Conservation (phyloP, 345 rosid genomes). For the Microcos paniculata region DNA sequence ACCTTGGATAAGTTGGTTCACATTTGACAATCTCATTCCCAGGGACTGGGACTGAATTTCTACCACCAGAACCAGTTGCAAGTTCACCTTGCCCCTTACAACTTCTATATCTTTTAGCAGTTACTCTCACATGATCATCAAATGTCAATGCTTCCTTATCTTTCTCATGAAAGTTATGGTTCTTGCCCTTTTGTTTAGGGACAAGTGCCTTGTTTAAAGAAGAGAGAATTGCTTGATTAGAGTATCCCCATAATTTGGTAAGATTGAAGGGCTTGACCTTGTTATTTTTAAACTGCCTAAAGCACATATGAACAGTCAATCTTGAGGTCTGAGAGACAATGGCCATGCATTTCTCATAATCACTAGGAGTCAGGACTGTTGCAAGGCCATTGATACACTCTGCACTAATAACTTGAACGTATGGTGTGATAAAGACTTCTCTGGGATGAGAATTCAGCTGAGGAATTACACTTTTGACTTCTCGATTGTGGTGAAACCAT, state of each 20-base stretch:
- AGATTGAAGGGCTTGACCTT: constrained; percentile 45
- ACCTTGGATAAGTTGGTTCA: constrained; percentile 24
- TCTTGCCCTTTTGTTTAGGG: constrained; percentile 24
- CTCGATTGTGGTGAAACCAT: constrained; percentile 44
- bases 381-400: constrained; percentile 43
- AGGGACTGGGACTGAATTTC: constrained; percentile 3
- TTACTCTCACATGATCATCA: constrained; percentile 12
- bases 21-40: constrained; percentile 1
- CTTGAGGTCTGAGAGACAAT: constrained; percentile 12
- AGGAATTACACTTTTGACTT: constrained; percentile 29
- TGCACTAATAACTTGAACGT: constrained; percentile 46
- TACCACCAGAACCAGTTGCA: constrained; percentile 21
- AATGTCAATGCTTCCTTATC: constrained; percentile 18
- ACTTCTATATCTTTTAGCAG: constrained; percentile 21
- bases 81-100: constrained; percentile 6
- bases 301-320: constrained; percentile 34
- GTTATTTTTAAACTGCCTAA: constrained; percentile 40
- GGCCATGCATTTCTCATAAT: constrained; percentile 36
- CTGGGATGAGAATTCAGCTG: constrained; percentile 30
- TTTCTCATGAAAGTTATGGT: constrained; percentile 9
- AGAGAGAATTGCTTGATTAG: constrained; percentile 40
- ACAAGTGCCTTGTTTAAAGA: constrained; percentile 14
- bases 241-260: constrained; percentile 47
- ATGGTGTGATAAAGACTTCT: constrained; percentile 46
- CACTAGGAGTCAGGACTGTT: constrained; percentile 42